A percentile compares a stretch with the other conserved stretches of the same genome.
These are phyloP conservation scores for Tylopilus rubrobrunneus DNA, from an alignment of 768 basidiomycete genomes.

Conservation along the genomic window DNA sequence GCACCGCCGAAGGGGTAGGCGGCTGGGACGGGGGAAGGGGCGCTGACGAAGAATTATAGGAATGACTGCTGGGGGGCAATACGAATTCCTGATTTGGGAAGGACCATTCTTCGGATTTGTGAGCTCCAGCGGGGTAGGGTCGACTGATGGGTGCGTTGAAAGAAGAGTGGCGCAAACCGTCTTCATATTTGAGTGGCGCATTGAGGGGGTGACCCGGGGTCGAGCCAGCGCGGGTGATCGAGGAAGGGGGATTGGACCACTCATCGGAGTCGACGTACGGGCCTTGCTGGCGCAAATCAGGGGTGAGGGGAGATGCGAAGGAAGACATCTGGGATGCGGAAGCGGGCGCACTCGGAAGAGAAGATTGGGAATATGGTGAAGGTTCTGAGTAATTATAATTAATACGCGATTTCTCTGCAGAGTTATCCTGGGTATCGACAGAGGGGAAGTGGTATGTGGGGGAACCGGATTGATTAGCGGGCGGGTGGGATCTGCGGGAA, in stretches of 20 bases:
- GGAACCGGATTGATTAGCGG: conserved; percentile 36
- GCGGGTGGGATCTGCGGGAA: conserved; percentile 46
- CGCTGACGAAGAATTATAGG: conserved; percentile 26
- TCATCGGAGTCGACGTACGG: conserved; percentile 44
- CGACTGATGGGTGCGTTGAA: conserved; percentile 57
- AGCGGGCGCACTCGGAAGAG: conserved; percentile 50
- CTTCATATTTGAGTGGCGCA: conserved; percentile 65
- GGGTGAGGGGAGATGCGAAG: conserved; percentile 45
- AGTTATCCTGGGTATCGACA: conserved; percentile 36
- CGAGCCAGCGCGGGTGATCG: conserved; percentile 65
- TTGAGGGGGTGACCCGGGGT: conserved; percentile 54
- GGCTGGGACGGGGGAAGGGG: conserved; percentile 44
- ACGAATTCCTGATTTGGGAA: conserved; percentile 62
- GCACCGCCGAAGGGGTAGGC: conserved; percentile 25
- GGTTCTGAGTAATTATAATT: conserved; percentile 40
- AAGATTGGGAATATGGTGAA: conserved; percentile 46
- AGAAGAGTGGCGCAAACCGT: conserved; percentile 63
- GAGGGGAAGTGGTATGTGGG: conserved; percentile 53
- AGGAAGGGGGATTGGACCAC: conserved; percentile 53
- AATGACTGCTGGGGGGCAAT: conserved; percentile 29
- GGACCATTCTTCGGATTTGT: conserved; percentile 69
- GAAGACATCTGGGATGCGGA: conserved; percentile 49
- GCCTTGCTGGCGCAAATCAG: conserved; percentile 44
- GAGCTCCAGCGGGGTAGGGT: conserved; percentile 39
- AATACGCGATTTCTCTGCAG: conserved; percentile 40